Conservation (phyloP, 352 stramenopile species). For the Peronospora destructor region DNA sequence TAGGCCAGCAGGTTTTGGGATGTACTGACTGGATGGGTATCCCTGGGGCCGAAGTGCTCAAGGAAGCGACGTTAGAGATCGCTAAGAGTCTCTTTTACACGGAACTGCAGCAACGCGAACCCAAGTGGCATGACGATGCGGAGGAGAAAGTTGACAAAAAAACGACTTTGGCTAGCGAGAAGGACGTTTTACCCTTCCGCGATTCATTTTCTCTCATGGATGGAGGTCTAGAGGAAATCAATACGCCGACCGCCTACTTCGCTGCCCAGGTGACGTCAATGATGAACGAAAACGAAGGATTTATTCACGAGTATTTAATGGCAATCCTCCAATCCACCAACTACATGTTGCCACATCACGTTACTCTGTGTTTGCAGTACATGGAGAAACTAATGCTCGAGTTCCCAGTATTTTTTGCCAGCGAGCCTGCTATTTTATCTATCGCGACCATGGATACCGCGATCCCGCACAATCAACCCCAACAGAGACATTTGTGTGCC, state of each 20-base stretch:
- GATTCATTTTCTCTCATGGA: conserved; percentile 40
- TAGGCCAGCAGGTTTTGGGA: conserved; percentile 30
- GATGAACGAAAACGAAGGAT: conserved; percentile 38
- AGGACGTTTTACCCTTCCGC: conserved; percentile 24
- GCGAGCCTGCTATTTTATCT: conserved; percentile 20
- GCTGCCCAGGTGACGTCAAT: conserved; percentile 48
- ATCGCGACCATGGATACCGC: conserved; percentile 17
- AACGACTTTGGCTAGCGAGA: conserved; percentile 19
- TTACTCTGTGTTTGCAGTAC: conserved; percentile 62
- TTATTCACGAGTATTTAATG: conserved; percentile 59
- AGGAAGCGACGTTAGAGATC: conserved; percentile 36
- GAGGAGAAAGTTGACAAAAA: conserved; percentile 25
- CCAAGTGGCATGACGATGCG: conserved; percentile 24
- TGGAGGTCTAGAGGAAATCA: conserved; percentile 20
- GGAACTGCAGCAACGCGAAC: conserved; percentile 39
- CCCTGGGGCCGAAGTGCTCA: conserved; percentile 42
- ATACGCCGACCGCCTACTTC: conserved; percentile 38
- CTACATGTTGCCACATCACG: conserved; percentile 60
- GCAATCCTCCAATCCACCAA: conserved; percentile 56
- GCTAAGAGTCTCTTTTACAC: conserved; percentile 34
- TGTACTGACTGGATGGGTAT: conserved; percentile 62
- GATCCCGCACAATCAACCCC: conserved; percentile 14
- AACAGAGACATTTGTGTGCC: conserved; percentile 14
- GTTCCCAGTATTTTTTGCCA: conserved; percentile 59
- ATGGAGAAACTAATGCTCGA: conserved; percentile 46